Evolutionary conservation across 2,329 filamentous ascomycete species (phyloP).

Genomic region (Diplocarpon rosae): DNA sequence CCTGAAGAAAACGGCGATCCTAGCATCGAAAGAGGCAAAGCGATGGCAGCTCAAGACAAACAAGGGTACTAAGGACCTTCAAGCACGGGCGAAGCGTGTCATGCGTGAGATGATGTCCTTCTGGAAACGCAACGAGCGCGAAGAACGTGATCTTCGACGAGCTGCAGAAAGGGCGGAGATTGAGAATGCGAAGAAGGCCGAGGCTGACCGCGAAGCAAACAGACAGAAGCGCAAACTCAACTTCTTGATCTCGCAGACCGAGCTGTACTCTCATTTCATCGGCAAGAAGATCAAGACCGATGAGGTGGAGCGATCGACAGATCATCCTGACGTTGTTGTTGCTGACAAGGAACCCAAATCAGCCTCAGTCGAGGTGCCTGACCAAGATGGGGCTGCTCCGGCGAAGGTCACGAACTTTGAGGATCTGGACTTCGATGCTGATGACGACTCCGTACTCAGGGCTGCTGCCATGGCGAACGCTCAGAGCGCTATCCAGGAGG

Average conservation of each 20-base stretch:
- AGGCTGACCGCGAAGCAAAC: constrained; percentile 94
- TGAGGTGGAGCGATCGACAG: constrained; percentile 82
- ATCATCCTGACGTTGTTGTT: constrained; percentile 60
- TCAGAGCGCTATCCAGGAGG: constrained; percentile 88
- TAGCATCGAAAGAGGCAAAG: constrained; percentile 94
- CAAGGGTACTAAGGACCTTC: constrained; percentile 96
- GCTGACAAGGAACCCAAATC: constrained; percentile 34
- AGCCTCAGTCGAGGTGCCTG: constrained; percentile 37
- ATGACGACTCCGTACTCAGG: constrained; percentile 72
- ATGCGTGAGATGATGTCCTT: constrained; percentile 99
- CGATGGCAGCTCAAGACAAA: constrained; percentile 96
- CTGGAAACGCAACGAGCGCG: constrained; percentile 97
- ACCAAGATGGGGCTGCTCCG: constrained; percentile 39
- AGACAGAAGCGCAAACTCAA: constrained; percentile 98
- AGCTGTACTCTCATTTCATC: constrained; percentile 98
- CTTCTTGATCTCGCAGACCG: constrained; percentile 97
- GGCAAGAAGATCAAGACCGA: constrained; percentile 98
- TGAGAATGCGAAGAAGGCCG: constrained; percentile 90
- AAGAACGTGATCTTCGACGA: constrained; percentile 89
- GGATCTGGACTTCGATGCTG: constrained; percentile 88
- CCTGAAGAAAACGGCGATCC: constrained; percentile 89
- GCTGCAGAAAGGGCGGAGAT: constrained; percentile 91
- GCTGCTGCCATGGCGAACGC: constrained; percentile 90
- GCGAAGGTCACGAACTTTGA: constrained; percentile 88
- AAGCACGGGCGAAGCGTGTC: constrained; percentile 90